phyloP scores from a whole-genome alignment of 1,284 basidiomycete genomes.

The Acaromyces ingoldii region DNA sequence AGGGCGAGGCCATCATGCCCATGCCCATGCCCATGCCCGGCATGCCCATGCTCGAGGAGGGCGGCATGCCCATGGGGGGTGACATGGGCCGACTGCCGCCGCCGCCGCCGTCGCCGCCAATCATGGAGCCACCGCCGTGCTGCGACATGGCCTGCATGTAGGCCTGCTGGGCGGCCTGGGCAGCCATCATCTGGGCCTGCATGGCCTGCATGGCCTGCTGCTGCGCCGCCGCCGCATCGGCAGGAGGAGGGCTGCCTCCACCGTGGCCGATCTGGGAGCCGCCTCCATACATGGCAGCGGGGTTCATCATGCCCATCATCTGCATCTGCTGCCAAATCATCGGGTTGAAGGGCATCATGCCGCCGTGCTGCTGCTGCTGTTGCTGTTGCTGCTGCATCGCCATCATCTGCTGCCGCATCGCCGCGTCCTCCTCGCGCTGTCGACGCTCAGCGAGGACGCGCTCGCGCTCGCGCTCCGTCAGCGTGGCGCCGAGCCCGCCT shows the following conservation, averaged over 20 bases:
- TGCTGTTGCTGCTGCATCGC: conserved; percentile 61
- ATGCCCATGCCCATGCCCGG: conserved; percentile 23
- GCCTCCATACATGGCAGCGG: conserved; percentile 20
- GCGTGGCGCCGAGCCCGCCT: conserved; percentile 84
- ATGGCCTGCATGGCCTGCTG: conserved; percentile 39
- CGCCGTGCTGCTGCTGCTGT: conserved; percentile 18
- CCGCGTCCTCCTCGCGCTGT: conserved; percentile 83
- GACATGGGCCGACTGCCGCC: background rate
- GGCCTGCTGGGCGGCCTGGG: conserved; percentile 22
- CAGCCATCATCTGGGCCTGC: conserved; percentile 35
- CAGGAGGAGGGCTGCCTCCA: conserved; percentile 20
- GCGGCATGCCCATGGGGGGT: conserved; percentile 14
- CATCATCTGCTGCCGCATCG: conserved; percentile 82
- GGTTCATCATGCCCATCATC: conserved; percentile 55
- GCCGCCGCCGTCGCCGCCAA: conserved; percentile 7
- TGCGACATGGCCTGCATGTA: conserved; percentile 42
- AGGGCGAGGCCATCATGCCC: conserved; percentile 20
- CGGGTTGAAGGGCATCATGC: conserved; percentile 30
- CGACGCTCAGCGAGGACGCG: conserved; percentile 59
- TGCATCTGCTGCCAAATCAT: conserved; percentile 21
- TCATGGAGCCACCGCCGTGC: conserved; percentile 11
- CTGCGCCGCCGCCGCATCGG: conserved; percentile 43
- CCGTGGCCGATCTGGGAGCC: conserved; percentile 33
- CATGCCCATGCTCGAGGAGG: too few relatives aligned
- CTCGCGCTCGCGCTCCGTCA: conserved; percentile 92